phyloP scores from a whole-genome alignment of 2,329 filamentous ascomycete species.

The Alternaria novae-zelandiae region DNA sequence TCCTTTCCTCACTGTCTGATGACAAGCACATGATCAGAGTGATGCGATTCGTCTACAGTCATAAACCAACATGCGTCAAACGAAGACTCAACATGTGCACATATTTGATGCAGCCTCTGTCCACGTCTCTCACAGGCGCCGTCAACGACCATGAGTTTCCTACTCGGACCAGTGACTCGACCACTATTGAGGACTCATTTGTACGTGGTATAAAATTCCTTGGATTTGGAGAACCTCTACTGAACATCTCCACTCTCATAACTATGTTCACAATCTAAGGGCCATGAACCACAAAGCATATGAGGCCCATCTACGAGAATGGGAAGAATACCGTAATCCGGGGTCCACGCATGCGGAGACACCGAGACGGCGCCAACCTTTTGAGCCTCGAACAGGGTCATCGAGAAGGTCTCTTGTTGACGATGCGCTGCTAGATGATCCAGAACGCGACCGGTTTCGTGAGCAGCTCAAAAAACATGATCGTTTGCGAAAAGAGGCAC shows the following conservation, averaged over 20 bases:
- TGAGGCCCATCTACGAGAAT: too few relatives aligned
- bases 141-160: neutral
- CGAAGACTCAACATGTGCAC: neutral
- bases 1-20: too few relatives aligned
- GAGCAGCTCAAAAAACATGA: too few relatives aligned
- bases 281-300: neutral
- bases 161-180: neutral
- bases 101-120: neutral
- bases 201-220: neutral
- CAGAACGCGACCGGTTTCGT: neutral
- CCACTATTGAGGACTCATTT: neutral
- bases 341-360: neutral
- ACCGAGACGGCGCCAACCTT: neutral
- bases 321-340: neutral
- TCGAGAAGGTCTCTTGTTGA: neutral
- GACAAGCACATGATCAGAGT: too few relatives aligned
- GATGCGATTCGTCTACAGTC: too few relatives aligned
- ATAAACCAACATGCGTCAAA: neutral
- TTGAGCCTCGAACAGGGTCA: neutral
- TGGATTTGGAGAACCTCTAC: neutral
- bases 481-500: too few relatives aligned
- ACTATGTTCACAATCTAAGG: rapidly evolving
- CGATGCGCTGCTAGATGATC: neutral
- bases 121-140: neutral
- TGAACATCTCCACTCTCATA: rapidly evolving